Percentiles rank a stretch among this genome's conserved stretches.
phyloP scores from a whole-genome alignment of 805 yeast species.

The Wickerhamiella hasegawae region DNA sequence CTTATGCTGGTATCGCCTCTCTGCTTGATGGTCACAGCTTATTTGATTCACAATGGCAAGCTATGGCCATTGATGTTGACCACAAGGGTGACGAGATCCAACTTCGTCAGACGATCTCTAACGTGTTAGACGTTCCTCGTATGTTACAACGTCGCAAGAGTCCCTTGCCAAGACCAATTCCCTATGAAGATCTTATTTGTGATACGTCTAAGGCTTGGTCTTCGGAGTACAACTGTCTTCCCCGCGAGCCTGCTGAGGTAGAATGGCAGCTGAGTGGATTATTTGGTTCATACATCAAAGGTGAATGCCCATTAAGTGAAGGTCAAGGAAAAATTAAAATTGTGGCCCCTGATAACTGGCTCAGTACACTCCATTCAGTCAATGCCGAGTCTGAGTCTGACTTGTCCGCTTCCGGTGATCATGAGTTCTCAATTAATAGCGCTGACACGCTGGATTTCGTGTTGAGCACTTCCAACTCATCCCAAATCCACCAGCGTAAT shows the following conservation, averaged over 20 bases:
- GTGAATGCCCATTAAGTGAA: conserved; percentile 44
- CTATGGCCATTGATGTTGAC: conserved; percentile 70
- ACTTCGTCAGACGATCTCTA: conserved; percentile 41
- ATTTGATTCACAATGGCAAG: conserved; percentile 87
- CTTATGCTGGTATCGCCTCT: conserved; percentile 74
- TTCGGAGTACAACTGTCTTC: conserved; percentile 64
- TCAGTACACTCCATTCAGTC: neutral
- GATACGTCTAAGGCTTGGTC: conserved; percentile 39
- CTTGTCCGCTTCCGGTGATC: neutral
- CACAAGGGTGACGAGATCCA: conserved; percentile 34
- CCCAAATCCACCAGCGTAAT: neutral
- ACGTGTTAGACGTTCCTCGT: conserved; percentile 56
- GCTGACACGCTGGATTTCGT: neutral
- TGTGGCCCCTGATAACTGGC: neutral
- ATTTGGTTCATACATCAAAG: conserved; percentile 53
- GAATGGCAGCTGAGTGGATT: conserved; percentile 42
- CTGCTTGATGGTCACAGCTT: conserved; percentile 72
- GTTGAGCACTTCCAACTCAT: neutral
- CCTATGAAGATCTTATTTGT: conserved; percentile 58
- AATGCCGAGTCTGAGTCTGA: neutral
- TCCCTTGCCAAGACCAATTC: conserved; percentile 69
- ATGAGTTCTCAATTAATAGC: neutral
- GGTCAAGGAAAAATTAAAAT: conserved; percentile 7
- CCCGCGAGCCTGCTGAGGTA: conserved; percentile 20
- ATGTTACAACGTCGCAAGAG: conserved; percentile 43